These are phyloP conservation scores for Coemansia sp. DNA, from an alignment of 192 early-diverging fungal genomes.

Conservation along the genomic window DNA sequence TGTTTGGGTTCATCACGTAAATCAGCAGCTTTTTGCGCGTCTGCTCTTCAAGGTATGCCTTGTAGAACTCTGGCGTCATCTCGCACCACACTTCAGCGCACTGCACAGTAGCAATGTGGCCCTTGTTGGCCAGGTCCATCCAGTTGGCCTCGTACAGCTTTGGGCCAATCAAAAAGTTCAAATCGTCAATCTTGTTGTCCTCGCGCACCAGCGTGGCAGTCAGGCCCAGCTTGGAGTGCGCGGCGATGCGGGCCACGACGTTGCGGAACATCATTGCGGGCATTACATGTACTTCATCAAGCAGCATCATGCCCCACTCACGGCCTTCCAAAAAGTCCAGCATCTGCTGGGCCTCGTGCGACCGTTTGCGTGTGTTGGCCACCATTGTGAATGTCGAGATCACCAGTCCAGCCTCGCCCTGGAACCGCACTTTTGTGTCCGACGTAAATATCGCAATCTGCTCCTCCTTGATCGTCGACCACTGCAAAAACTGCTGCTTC, in stretches of 20 bases:
- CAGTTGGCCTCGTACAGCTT: conserved; percentile 99
- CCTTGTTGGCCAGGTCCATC: conserved; percentile 92
- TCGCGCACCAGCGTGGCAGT: conserved; percentile 96
- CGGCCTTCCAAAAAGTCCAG: conserved; percentile 87
- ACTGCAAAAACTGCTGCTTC: conserved; percentile 95
- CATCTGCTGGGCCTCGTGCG: conserved; percentile 89
- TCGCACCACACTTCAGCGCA: conserved; percentile 99
- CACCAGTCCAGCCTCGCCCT: conserved; percentile 80
- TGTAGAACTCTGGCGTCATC: conserved; percentile 94
- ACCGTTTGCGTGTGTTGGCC: conserved; percentile 86
- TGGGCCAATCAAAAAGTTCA: conserved; percentile 97
- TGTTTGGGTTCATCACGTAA: conserved; percentile 94
- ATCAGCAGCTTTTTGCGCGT: conserved; percentile 80
- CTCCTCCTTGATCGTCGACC: conserved; percentile 89
- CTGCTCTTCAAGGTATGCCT: conserved; percentile 78
- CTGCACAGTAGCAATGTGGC: conserved; percentile 96
- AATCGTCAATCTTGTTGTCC: conserved; percentile 93
- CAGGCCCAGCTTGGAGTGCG: conserved; percentile 93
- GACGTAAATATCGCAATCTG: conserved; percentile 96
- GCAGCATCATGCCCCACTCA: conserved; percentile 95
- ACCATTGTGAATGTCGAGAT: conserved; percentile 99
- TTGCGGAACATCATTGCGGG: conserved; percentile 94
- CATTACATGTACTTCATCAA: conserved; percentile 98
- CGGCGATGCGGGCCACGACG: conserved; percentile 84
- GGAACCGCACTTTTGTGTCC: conserved; percentile 85